phyloP scores from a whole-genome alignment of 1,284 basidiomycete species.

The Schizophyllum commune region DNA sequence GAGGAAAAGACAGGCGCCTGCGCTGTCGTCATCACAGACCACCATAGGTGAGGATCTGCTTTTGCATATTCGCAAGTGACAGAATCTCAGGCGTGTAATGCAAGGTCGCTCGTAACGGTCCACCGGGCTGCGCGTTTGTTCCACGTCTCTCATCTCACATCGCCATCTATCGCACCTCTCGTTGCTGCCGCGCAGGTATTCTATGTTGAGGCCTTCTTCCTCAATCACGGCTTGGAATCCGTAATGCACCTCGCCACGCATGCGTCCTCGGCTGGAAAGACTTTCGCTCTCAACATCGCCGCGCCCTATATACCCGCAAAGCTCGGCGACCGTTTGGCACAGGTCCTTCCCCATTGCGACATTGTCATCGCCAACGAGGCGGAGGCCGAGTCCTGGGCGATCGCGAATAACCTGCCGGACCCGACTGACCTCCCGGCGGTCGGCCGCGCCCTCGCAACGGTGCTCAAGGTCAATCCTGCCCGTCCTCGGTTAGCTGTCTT shows the following conservation, averaged over 20 bases:
- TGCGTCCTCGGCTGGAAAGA: slow-evolving; percentile 48
- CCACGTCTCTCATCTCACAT: slow-evolving; percentile 71
- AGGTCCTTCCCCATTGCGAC: slow-evolving; percentile 79
- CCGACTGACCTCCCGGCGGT: slow-evolving; percentile 61
- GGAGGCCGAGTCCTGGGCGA: slow-evolving; percentile 87
- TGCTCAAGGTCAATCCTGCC: slow-evolving; percentile 63
- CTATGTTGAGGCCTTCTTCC: slow-evolving; percentile 97
- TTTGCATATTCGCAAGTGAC: neutral
- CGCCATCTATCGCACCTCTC: slow-evolving; percentile 70
- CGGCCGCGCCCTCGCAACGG: slow-evolving; percentile 65
- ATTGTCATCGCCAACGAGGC: slow-evolving; percentile 91
- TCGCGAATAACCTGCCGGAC: slow-evolving; percentile 49
- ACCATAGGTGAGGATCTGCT: slow-evolving; percentile 59
- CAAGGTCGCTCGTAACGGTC: slow-evolving; percentile 85
- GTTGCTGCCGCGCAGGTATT: slow-evolving; percentile 80
- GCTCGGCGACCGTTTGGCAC: slow-evolving; percentile 78
- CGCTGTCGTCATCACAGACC: slow-evolving; percentile 91
- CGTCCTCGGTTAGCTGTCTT: slow-evolving; percentile 83
- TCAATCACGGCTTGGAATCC: slow-evolving; percentile 84
- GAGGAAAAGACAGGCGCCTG: slow-evolving; percentile 63
- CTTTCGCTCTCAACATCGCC: slow-evolving; percentile 89
- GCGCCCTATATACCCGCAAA: slow-evolving; percentile 98
- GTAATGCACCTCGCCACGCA: slow-evolving; percentile 76
- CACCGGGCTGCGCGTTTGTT: slow-evolving; percentile 90
- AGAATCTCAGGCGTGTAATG: neutral